Percentiles rank a stretch among this genome's conserved stretches.
phyloP scores from a whole-genome alignment of 2,329 filamentous ascomycete genomes.

The Hypoxylon sp. region DNA sequence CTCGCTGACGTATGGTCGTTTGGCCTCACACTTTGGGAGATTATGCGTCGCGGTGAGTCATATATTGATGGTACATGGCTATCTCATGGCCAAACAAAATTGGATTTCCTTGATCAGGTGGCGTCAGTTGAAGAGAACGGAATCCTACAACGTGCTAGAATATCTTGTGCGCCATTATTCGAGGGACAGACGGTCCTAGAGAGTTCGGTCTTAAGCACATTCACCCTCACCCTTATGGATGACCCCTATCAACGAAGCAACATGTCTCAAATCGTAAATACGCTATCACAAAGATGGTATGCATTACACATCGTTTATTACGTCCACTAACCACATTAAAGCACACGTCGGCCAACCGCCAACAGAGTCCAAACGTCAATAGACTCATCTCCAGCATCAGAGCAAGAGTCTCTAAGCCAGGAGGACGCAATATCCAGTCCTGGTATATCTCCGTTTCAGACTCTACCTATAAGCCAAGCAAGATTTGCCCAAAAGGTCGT shows the following conservation, averaged over 20 bases:
- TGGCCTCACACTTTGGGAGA: neutral
- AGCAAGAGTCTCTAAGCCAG: too few relatives aligned
- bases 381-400: too few relatives aligned
- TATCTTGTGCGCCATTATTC: neutral
- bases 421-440: neutral
- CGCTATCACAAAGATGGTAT: neutral
- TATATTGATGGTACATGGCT: neutral
- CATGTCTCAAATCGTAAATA: neutral
- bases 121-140: neutral
- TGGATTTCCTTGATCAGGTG: neutral
- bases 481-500: neutral
- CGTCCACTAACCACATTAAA: neutral
- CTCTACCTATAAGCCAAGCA: neutral
- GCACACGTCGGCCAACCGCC: neutral
- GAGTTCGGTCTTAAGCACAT: neutral
- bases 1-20: neutral
- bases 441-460: neutral
- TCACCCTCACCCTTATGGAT: neutral
- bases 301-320: neutral
- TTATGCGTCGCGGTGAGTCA: neutral
- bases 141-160: neutral
- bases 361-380: neutral
- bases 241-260: neutral
- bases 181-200: neutral
- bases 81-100: neutral